Evolutionary conservation across 2,329 filamentous ascomycete species (phyloP).

Genomic region (Geosmithia flava): DNA sequence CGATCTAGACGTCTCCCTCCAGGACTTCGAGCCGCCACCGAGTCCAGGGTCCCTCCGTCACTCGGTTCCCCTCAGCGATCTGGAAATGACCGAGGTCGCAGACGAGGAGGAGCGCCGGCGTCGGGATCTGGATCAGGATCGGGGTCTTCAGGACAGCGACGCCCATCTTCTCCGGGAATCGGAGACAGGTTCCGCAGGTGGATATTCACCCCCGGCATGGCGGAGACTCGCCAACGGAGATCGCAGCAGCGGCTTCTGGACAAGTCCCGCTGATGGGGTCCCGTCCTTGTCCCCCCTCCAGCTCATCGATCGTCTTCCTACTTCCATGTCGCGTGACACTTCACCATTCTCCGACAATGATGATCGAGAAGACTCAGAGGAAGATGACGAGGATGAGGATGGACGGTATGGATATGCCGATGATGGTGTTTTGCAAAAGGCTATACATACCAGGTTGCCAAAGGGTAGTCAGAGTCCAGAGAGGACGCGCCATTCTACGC

Average conservation of each 20-base stretch:
- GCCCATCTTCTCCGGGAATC: slow-evolving; percentile 22
- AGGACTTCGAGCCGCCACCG: slow-evolving; percentile 40
- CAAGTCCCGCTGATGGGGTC: slow-evolving; percentile 36
- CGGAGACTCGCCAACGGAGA: slow-evolving; percentile 47
- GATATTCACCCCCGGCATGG: slow-evolving; percentile 50
- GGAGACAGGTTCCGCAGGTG: slow-evolving; percentile 37
- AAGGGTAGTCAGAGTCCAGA: slow-evolving; percentile 43
- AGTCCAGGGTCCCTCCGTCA: slow-evolving; percentile 17
- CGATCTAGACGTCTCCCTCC: slow-evolving; percentile 37
- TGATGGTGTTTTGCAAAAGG: slow-evolving; percentile 33
- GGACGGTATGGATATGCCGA: slow-evolving; percentile 11
- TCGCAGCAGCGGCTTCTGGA: slow-evolving; percentile 48
- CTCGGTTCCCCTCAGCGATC: slow-evolving; percentile 20
- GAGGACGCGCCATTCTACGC: slow-evolving; percentile 33
- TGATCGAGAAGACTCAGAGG: slow-evolving; percentile 6
- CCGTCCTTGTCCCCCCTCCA: slow-evolving; percentile 4
- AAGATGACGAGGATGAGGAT: slow-evolving; percentile 17
- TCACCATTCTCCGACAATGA: slow-evolving; percentile 15
- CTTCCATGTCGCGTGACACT: slow-evolving; percentile 6
- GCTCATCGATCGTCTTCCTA: slow-evolving; percentile 2
- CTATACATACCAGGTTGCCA: slow-evolving; percentile 41
- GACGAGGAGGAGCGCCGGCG: not conserved
- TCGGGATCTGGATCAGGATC: not conserved
- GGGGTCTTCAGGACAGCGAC: not conserved
- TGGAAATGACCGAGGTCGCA: slow-evolving; percentile 9